phyloP scores from a whole-genome alignment of 768 basidiomycete genomes.

The Cyclocybe aegerita region DNA sequence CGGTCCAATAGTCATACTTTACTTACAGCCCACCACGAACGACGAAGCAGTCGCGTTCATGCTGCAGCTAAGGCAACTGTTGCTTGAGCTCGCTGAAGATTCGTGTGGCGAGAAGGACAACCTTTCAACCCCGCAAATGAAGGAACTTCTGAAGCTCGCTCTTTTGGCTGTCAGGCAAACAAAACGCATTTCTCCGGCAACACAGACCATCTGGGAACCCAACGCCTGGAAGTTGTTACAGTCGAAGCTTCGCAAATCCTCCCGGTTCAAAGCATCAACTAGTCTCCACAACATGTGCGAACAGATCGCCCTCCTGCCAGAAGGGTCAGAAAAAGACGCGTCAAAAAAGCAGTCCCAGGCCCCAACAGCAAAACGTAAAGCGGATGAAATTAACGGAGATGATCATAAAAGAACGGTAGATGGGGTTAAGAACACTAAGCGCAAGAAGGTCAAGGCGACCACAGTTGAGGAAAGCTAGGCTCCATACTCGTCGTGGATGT shows the following conservation, averaged over 20 bases:
- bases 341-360: conserved; percentile 16
- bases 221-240: conserved; percentile 53
- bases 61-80: conserved; percentile 41
- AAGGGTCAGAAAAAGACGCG: conserved; percentile 13
- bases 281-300: conserved; percentile 63
- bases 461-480: conserved; percentile 18
- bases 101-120: conserved; percentile 47
- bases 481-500: conserved; percentile 6
- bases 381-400: conserved; percentile 27
- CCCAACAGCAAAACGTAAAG: conserved; percentile 22
- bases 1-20: conserved; percentile 4
- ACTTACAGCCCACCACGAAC: conserved; percentile 21
- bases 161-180: conserved; percentile 66
- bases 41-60: conserved; percentile 51
- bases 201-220: conserved; percentile 55
- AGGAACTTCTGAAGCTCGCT: conserved; percentile 76
- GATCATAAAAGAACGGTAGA: conserved; percentile 6
- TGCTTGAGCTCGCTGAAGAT: conserved; percentile 47
- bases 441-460: conserved; percentile 45
- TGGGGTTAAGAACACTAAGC: conserved; percentile 21
- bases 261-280: conserved; percentile 62
- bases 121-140: conserved; percentile 65
- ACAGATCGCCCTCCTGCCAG: conserved; percentile 46
- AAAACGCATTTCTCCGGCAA: conserved; percentile 40
- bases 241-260: conserved; percentile 43